Conservation (phyloP, 441 rosid species). For the Gossypium laxum region DNA sequence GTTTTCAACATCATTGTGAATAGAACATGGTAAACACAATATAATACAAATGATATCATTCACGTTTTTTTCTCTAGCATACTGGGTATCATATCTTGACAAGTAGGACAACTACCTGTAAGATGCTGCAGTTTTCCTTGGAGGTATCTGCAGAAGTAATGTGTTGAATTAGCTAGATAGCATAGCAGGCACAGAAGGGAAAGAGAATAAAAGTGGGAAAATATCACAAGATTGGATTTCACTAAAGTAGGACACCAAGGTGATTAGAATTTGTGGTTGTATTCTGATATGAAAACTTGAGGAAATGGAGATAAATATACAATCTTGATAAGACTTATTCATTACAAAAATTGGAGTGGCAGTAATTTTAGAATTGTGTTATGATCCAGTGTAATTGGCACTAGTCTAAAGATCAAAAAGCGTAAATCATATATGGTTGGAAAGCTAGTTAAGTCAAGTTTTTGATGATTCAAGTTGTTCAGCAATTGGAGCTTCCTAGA, state of each 20-base stretch:
- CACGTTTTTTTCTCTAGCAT: background rate
- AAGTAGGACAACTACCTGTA: constrained; percentile 53
- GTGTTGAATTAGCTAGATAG: constrained; percentile 15
- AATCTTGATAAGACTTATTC: background rate
- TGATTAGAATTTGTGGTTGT: background rate
- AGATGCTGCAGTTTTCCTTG: constrained; percentile 85
- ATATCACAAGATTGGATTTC: background rate
- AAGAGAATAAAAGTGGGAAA: background rate
- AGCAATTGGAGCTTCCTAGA: background rate
- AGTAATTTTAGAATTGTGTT: background rate
- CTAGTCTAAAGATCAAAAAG: background rate
- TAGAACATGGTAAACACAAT: background rate
- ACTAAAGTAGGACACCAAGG: background rate
- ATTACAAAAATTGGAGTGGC: background rate
- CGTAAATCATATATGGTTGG: background rate
- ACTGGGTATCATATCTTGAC: background rate
- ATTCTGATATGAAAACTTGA: background rate
- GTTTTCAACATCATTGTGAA: background rate
- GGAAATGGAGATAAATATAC: background rate
- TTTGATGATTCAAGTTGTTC: background rate
- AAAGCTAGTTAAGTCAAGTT: background rate
- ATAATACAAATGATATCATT: background rate
- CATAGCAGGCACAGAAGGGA: background rate
- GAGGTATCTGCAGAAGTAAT: constrained; percentile 79
- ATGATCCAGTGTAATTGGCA: background rate